phyloP scores from a whole-genome alignment of 2,329 filamentous ascomycete species.

The Arthrobotrys conoides region DNA sequence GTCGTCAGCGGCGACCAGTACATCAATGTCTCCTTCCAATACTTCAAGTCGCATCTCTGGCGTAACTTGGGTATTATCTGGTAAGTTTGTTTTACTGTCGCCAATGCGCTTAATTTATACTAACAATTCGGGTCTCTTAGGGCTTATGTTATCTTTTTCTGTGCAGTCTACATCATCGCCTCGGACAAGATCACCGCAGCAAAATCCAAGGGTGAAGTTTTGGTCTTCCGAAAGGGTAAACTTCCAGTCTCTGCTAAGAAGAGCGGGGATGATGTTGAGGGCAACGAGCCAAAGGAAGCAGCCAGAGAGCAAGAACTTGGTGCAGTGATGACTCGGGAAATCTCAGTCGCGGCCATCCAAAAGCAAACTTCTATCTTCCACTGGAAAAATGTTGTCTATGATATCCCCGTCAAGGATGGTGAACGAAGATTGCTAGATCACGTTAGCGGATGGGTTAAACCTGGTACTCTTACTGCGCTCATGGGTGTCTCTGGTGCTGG shows the following conservation, averaged over 20 bases:
- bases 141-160: conserved; percentile 71
- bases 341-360: conserved; percentile 69
- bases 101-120: neutral
- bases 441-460: conserved; percentile 80
- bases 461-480: conserved; percentile 81
- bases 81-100: conserved; percentile 68
- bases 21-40: conserved; percentile 72
- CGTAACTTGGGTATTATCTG: conserved; percentile 78
- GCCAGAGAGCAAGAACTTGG: conserved; percentile 61
- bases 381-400: conserved; percentile 88
- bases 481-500: conserved; percentile 90
- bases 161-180: conserved; percentile 74
- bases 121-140: conserved; percentile 16
- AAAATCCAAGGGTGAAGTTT: conserved; percentile 82
- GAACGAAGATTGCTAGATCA: conserved; percentile 74
- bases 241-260: conserved; percentile 65
- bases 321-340: conserved; percentile 64
- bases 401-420: conserved; percentile 74
- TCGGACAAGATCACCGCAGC: conserved; percentile 76
- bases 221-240: conserved; percentile 81
- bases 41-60: conserved; percentile 76
- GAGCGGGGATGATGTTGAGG: conserved; percentile 67
- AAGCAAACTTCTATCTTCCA: conserved; percentile 82
- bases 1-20: conserved; percentile 75
- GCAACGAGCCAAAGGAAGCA: conserved; percentile 63